phyloP scores from a whole-genome alignment of 805 yeast genomes.

The Yarrowia sp. region DNA sequence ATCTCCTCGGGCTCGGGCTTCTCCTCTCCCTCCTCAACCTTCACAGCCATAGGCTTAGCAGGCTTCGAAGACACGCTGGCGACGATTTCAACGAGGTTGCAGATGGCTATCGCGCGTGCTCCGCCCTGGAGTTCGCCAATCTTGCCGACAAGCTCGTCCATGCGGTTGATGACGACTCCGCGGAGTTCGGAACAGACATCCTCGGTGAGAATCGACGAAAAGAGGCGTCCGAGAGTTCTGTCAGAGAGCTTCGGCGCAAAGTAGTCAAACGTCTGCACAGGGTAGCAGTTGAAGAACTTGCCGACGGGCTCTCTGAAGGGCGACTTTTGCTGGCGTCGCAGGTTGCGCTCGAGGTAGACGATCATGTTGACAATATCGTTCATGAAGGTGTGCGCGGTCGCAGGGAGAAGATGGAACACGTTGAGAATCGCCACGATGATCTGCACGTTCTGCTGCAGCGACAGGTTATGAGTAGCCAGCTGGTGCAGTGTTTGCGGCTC shows the following conservation, averaged over 20 bases:
- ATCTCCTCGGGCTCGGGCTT: not conserved
- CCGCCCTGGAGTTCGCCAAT: slow-evolving; percentile 2
- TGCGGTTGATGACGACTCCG: not conserved
- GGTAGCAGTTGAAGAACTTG: slow-evolving; percentile 77
- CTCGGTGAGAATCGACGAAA: slow-evolving; percentile 62
- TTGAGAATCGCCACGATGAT: slow-evolving; percentile 87
- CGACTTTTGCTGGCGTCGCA: slow-evolving; percentile 80
- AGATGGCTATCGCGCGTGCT: not conserved
- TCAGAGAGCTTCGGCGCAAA: slow-evolving; percentile 65
- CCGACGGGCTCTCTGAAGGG: slow-evolving; percentile 93
- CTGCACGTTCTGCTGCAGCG: slow-evolving; percentile 75
- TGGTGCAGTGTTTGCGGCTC: slow-evolving; percentile 73
- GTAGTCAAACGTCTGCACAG: slow-evolving; percentile 67
- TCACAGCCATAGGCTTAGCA: not conserved
- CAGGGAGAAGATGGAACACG: slow-evolving; percentile 86
- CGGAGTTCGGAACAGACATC: slow-evolving; percentile 53
- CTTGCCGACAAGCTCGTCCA: slow-evolving; percentile 18
- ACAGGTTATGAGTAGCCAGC: slow-evolving; percentile 75
- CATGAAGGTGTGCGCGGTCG: slow-evolving; percentile 88
- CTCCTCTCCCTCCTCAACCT: not conserved
- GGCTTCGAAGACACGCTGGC: not conserved
- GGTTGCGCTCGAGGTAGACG: slow-evolving; percentile 71
- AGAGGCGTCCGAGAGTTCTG: slow-evolving; percentile 61
- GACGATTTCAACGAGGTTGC: slow-evolving; percentile 6
- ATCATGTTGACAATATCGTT: slow-evolving; percentile 79